Evolutionary conservation across 306 rosid genomes (phyloP).

Genomic region (Pterocarpus macrocarpus): DNA sequence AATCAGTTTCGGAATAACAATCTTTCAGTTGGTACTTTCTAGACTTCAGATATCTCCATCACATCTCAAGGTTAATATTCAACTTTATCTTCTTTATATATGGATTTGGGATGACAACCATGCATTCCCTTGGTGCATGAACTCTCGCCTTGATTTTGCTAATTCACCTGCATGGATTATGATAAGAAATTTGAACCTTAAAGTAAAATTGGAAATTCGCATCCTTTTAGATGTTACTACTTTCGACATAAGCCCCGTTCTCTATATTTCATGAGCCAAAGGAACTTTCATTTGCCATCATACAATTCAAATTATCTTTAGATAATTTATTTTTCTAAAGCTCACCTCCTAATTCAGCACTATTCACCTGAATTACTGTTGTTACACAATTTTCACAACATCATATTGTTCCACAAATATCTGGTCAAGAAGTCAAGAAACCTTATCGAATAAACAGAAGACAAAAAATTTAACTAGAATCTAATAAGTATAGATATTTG

Average conservation of each 20-base stretch:
- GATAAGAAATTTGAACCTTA: neutral
- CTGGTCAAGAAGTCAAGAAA: neutral
- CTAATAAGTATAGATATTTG: constrained; percentile 35
- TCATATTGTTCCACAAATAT: neutral
- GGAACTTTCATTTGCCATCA: neutral
- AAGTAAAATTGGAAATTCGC: neutral
- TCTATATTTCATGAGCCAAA: neutral
- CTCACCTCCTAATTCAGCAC: neutral
- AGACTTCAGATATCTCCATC: neutral
- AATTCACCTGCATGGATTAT: too few relatives aligned
- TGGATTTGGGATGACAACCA: neutral
- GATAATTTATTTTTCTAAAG: neutral
- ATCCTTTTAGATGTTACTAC: neutral
- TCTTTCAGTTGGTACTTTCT: too few relatives aligned
- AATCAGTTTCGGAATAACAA: neutral
- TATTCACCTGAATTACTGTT: neutral
- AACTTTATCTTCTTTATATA: neutral
- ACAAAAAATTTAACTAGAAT: constrained; percentile 17
- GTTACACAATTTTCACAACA: neutral
- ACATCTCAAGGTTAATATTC: neutral
- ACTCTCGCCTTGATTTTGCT: too few relatives aligned
- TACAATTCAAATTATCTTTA: neutral
- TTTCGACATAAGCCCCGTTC: neutral
- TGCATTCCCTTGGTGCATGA: too few relatives aligned
- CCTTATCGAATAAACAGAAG: constrained; percentile 4